phyloP scores from a whole-genome alignment of 2,329 filamentous ascomycete genomes.

The Didymella lethalis region DNA sequence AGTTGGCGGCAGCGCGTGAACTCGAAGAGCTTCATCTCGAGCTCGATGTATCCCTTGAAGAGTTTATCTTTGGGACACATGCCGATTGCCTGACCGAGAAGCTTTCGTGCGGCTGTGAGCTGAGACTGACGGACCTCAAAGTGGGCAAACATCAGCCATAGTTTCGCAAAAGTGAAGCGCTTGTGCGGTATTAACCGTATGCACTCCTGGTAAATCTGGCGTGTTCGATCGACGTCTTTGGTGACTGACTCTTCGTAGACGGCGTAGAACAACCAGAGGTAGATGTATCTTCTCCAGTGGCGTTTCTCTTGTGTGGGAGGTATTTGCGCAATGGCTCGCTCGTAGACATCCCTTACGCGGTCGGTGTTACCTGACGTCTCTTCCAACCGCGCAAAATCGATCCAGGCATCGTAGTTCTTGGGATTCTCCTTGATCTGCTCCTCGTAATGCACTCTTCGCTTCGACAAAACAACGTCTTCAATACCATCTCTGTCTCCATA shows the following conservation, averaged over 20 bases:
- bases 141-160: conserved; percentile 86
- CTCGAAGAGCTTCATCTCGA: conserved; percentile 93
- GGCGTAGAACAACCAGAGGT: conserved; percentile 97
- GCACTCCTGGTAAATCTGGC: conserved; percentile 90
- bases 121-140: conserved; percentile 91
- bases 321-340: conserved; percentile 92
- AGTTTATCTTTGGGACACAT: conserved; percentile 96
- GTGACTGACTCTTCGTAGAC: conserved; percentile 91
- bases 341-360: conserved; percentile 89
- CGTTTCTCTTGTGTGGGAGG: conserved; percentile 96
- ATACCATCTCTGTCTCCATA: conserved; percentile 93
- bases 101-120: conserved; percentile 81
- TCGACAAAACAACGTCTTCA: conserved; percentile 94
- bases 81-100: conserved; percentile 86
- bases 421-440: conserved; percentile 92
- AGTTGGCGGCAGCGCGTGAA: conserved; percentile 89
- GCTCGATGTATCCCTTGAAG: conserved; percentile 90
- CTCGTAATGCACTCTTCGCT: conserved; percentile 91
- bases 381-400: conserved; percentile 91
- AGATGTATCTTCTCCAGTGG: conserved; percentile 97
- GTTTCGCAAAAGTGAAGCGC: conserved; percentile 95
- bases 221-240: conserved; percentile 77
- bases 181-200: conserved; percentile 91
- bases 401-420: conserved; percentile 97
- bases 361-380: conserved; percentile 84